Conservation (phyloP, 129 eudicot species). For the Artemisia argyi region DNA sequence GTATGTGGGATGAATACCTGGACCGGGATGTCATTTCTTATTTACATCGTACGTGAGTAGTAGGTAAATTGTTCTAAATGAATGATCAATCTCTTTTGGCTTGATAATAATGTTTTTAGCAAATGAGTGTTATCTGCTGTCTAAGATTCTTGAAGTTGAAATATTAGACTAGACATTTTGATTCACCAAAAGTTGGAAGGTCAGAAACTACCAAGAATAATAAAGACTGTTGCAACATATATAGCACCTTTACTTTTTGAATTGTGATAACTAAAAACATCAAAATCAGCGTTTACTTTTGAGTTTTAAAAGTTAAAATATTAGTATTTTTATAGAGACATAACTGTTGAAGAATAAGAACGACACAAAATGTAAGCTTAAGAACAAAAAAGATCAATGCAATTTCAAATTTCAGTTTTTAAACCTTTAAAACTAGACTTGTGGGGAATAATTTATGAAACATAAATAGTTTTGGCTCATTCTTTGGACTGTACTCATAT, state of each 20-base stretch:
- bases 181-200: background rate
- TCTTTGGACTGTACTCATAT: slow-evolving; percentile 25
- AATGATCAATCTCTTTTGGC: background rate
- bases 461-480: slow-evolving; percentile 20
- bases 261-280: background rate
- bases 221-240: background rate
- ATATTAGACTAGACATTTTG: background rate
- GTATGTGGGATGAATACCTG: background rate
- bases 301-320: background rate
- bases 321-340: background rate
- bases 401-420: background rate
- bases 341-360: background rate
- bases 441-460: slow-evolving; percentile 25
- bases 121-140: background rate
- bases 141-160: background rate
- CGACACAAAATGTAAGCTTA: background rate
- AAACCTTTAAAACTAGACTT: slow-evolving; percentile 9
- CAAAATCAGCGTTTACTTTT: slow-evolving; percentile 8
- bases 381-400: background rate
- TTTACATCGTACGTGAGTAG: background rate
- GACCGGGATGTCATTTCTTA: background rate
- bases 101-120: background rate
- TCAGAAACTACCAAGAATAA: background rate
- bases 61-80: too few species aligned
- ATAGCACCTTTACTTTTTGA: slow-evolving; percentile 4